Percentiles rank a stretch among this genome's conserved stretches.
phyloP scores from a whole-genome alignment of 305 asterid genomes.

The Solanum hybrid region DNA sequence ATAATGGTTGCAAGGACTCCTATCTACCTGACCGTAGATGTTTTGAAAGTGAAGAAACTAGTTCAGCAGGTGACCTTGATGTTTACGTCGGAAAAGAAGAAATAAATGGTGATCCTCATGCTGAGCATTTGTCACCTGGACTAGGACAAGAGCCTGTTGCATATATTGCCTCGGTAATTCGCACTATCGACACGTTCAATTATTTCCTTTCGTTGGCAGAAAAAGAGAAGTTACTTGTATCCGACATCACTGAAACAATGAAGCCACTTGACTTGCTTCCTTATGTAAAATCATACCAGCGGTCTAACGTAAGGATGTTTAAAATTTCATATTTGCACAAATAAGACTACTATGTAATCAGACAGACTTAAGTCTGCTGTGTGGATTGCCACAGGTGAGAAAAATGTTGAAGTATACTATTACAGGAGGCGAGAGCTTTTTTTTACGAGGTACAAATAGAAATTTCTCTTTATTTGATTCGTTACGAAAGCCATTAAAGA shows the following conservation, averaged over 20 bases:
- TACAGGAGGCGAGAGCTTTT: background rate
- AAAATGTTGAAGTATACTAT: background rate
- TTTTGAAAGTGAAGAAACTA: background rate
- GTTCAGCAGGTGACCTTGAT: background rate
- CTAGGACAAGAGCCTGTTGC: constrained; percentile 40
- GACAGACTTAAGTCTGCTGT: background rate
- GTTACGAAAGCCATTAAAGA: no score
- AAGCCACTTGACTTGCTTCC: constrained; percentile 55
- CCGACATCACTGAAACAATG: constrained; percentile 44
- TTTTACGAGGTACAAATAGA: background rate
- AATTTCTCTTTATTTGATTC: no score
- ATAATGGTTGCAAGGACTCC: background rate
- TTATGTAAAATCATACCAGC: constrained; percentile 56
- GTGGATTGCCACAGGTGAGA: background rate
- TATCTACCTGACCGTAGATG: background rate
- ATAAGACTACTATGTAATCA: background rate
- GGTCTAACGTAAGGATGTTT: constrained; percentile 44
- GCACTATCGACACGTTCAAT: constrained; percentile 58
- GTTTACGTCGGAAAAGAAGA: constrained; percentile 9
- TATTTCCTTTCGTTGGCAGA: constrained; percentile 50
- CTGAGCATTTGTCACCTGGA: constrained; percentile 2
- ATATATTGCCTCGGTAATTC: constrained; percentile 71
- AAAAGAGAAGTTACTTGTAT: constrained; percentile 42
- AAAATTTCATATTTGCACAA: constrained; percentile 30
- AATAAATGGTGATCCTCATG: constrained; percentile 7